These are phyloP conservation scores for Rhypophila decipiens DNA, from an alignment of 495 filamentous ascomycete genomes.

Conservation along the genomic window DNA sequence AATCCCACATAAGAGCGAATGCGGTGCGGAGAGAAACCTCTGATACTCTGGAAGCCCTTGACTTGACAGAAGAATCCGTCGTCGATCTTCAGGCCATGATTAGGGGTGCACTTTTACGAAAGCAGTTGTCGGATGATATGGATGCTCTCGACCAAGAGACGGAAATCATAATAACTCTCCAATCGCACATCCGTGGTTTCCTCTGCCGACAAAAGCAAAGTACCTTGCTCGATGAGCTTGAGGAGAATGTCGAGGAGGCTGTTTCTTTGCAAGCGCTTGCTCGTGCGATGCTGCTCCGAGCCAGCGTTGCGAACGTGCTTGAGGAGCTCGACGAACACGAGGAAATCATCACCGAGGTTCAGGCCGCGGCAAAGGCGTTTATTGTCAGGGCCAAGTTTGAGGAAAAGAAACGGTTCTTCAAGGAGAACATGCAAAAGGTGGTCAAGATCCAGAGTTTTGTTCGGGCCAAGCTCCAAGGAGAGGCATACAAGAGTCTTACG, in stretches of 20 bases:
- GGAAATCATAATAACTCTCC: slow-evolving; percentile 54
- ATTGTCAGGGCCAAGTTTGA: slow-evolving; percentile 69
- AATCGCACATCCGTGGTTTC: slow-evolving; percentile 63
- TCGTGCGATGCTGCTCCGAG: slow-evolving; percentile 72
- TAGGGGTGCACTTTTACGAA: slow-evolving; percentile 48
- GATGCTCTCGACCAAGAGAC: slow-evolving; percentile 56
- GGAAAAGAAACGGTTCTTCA: slow-evolving; percentile 81
- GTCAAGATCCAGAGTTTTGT: slow-evolving; percentile 98
- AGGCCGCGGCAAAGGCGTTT: slow-evolving; percentile 66
- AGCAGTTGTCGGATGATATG: slow-evolving; percentile 40
- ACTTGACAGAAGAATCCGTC: slow-evolving; percentile 34
- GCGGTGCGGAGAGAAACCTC: slow-evolving; percentile 43
- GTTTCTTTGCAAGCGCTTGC: slow-evolving; percentile 64
- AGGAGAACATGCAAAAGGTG: slow-evolving; percentile 97
- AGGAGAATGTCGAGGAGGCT: slow-evolving; percentile 51
- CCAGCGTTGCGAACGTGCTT: slow-evolving; percentile 61
- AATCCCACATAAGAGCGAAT: slow-evolving; percentile 37
- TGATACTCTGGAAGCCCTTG: slow-evolving; percentile 35
- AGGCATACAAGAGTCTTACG: slow-evolving; percentile 94
- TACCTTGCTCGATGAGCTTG: slow-evolving; percentile 50
- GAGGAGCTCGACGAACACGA: slow-evolving; percentile 76
- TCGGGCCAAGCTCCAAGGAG: slow-evolving; percentile 85
- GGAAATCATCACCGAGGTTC: slow-evolving; percentile 63
- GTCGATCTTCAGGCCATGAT: slow-evolving; percentile 39
- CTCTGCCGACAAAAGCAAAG: slow-evolving; percentile 47